Base-by-base conservation (phyloP, 176 grass and related monocot species). In the Alopecurus myosuroides region DNA sequence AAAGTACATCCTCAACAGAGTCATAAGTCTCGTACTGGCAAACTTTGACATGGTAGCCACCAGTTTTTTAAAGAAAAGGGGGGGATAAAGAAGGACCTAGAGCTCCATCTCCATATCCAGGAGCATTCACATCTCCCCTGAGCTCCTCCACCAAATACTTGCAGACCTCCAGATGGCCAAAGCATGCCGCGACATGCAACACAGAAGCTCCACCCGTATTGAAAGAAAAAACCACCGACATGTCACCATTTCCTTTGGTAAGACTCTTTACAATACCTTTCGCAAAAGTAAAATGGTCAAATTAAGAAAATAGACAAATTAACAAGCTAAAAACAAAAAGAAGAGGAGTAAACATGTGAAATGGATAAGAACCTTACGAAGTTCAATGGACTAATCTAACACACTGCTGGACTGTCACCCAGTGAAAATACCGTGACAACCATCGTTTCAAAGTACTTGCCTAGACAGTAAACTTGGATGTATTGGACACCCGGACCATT, bases 81-180 rank as follows among this genome's bases (percentile, higher is more conserved):
- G 33, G 25, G 55, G 34, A 67, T 82, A 63, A 29, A 18, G 39
- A 88, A n/a, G 11, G 8, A 87, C 66, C 74, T 48, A 19, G 70
- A 74, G 70, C 42, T 49, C 0, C 23, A 64, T 15, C 28, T 63
- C 17, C 18, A 52, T 3, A 3, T 71, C 10, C 64, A 80, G 36
- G 6, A 82, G 52, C 63, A 74, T 88, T 88, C 9, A 60, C 13
- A 35, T 84, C 87, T 34, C 34, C 56, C 64, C 46, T 39, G 2
- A 88, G 76, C 79, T 89, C 68, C 76, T 89, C 76, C 28, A 89
- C 76, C 14, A 89, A 73, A 39, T 84, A 85, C 76, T 75, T 85
- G 76, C 87, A 89, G 40, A 89, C 17, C 57, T 80, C 77, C 9
- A 80, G 68, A 75, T 80, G 76, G 45, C 35, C 87, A 30, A 46